These are phyloP conservation scores for Populus hybrid DNA, from an alignment of 441 rosid species.

Conservation along the genomic window DNA sequence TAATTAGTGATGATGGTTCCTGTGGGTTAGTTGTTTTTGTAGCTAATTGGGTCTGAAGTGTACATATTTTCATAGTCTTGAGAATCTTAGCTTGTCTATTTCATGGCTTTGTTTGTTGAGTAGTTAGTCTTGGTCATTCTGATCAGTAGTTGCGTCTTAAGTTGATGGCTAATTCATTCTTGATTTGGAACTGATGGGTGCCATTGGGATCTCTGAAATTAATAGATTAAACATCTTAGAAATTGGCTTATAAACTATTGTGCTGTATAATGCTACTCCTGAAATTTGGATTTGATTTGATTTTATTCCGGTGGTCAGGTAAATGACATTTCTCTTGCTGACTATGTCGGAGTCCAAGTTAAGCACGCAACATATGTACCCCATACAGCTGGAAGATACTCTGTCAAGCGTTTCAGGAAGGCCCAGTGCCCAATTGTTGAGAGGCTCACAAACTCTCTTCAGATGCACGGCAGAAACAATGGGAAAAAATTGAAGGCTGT, in stretches of 20 bases:
- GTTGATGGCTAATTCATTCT: neutral
- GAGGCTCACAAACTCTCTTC: constrained; percentile 81
- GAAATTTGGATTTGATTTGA: neutral
- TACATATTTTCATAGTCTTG: neutral
- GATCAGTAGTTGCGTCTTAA: neutral
- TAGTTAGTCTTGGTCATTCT: neutral
- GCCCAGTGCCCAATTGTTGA: constrained; percentile 91
- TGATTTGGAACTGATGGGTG: neutral
- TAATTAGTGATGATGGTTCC: neutral
- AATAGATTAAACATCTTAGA: neutral
- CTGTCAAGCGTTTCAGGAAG: constrained; percentile 84
- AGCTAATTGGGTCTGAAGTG: neutral
- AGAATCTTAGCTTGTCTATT: neutral
- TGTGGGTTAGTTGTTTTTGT: neutral
- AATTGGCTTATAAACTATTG: too few relatives aligned
- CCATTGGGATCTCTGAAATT: neutral
- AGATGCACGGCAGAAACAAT: constrained; percentile 91
- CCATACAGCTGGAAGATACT: constrained; percentile 95
- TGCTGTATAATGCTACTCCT: neutral
- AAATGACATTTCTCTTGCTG: constrained; percentile 55
- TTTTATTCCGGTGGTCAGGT: constrained; percentile 32
- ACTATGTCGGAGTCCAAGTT: constrained; percentile 61
- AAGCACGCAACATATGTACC: constrained; percentile 85
- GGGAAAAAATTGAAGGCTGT: constrained; percentile 87
- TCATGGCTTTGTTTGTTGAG: neutral